A percentile compares a stretch with the other conserved stretches of the same genome.
phyloP scores from a whole-genome alignment of 2,329 filamentous ascomycete species.

The Aspergillus ochraceoroseus region DNA sequence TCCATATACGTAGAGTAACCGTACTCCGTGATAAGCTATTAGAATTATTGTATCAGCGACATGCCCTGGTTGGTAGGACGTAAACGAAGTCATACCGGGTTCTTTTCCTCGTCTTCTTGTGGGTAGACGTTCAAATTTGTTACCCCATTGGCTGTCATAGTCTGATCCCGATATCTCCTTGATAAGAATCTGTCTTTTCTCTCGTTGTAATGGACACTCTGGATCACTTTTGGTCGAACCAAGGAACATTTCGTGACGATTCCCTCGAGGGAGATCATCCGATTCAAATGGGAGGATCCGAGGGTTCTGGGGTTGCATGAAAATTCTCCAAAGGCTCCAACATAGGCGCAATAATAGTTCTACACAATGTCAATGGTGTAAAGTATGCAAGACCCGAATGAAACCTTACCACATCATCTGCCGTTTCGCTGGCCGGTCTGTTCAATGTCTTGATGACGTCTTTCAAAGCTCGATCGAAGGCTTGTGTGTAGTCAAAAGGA shows the following conservation, averaged over 20 bases:
- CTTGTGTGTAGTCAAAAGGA: slow-evolving; percentile 81
- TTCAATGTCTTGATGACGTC: slow-evolving; percentile 77
- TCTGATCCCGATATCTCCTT: slow-evolving; percentile 90
- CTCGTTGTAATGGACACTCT: slow-evolving; percentile 96
- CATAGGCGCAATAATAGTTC: slow-evolving; percentile 90
- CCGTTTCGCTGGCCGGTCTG: slow-evolving; percentile 68
- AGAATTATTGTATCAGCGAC: slow-evolving; percentile 12
- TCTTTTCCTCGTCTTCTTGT: slow-evolving; percentile 86
- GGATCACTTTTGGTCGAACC: slow-evolving; percentile 94
- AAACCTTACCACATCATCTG: slow-evolving; percentile 61
- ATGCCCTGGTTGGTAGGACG: neutral
- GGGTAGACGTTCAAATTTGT: slow-evolving; percentile 91
- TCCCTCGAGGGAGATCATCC: slow-evolving; percentile 94
- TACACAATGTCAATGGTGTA: slow-evolving; percentile 18
- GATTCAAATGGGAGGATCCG: slow-evolving; percentile 82
- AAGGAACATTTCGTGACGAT: slow-evolving; percentile 96
- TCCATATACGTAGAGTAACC: slow-evolving; percentile 93
- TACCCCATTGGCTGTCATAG: slow-evolving; percentile 82
- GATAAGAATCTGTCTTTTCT: slow-evolving; percentile 79
- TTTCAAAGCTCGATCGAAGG: slow-evolving; percentile 87
- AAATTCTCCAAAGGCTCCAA: slow-evolving; percentile 91
- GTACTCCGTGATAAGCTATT: slow-evolving; percentile 79
- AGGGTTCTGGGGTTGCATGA: slow-evolving; percentile 91
- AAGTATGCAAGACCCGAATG: neutral
- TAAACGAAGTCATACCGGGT: slow-evolving; percentile 58